Percentiles rank a stretch among this genome's conserved stretches.
phyloP scores from a whole-genome alignment of 495 filamentous ascomycete genomes.

The Talaromyces nanjingensis region DNA sequence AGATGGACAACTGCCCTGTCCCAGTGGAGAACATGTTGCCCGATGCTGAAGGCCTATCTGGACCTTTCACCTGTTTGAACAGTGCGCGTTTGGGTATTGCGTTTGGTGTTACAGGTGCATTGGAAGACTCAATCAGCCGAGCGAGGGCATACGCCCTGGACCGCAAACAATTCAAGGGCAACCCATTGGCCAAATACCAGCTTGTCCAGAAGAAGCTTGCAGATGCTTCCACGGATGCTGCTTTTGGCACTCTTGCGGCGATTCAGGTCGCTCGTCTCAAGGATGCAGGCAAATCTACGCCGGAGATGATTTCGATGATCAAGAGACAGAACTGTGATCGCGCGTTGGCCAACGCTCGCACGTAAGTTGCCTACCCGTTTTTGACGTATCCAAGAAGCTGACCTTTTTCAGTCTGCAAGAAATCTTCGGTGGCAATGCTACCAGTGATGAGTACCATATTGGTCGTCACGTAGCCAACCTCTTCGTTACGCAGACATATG shows the following conservation, averaged over 20 bases:
- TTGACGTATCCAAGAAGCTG: not conserved
- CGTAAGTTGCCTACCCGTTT: conserved; percentile 35
- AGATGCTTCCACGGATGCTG: conserved; percentile 83
- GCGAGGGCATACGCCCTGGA: conserved; percentile 83
- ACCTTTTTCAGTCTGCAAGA: conserved; percentile 66
- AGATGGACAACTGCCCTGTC: conserved; percentile 84
- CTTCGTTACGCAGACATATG: conserved; percentile 96
- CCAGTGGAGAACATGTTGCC: conserved; percentile 92
- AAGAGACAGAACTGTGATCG: conserved; percentile 97
- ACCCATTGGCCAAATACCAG: conserved; percentile 94
- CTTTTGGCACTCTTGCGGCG: conserved; percentile 79
- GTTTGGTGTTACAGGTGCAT: conserved; percentile 84
- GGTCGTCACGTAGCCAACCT: conserved; percentile 93
- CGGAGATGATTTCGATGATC: conserved; percentile 98
- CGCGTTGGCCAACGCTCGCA: conserved; percentile 71
- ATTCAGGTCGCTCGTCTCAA: conserved; percentile 89
- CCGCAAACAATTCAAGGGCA: conserved; percentile 92
- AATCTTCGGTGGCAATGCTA: conserved; percentile 93
- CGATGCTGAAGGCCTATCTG: conserved; percentile 75
- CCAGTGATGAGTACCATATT: conserved; percentile 93
- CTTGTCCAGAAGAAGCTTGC: conserved; percentile 97
- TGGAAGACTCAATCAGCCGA: conserved; percentile 81
- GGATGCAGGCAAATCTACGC: conserved; percentile 77
- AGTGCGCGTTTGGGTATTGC: conserved; percentile 89
- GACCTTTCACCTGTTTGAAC: conserved; percentile 92